Percentiles rank a stretch among this genome's conserved stretches.
phyloP scores from a whole-genome alignment of 306 rosid species.

The Corylus heterophylla region DNA sequence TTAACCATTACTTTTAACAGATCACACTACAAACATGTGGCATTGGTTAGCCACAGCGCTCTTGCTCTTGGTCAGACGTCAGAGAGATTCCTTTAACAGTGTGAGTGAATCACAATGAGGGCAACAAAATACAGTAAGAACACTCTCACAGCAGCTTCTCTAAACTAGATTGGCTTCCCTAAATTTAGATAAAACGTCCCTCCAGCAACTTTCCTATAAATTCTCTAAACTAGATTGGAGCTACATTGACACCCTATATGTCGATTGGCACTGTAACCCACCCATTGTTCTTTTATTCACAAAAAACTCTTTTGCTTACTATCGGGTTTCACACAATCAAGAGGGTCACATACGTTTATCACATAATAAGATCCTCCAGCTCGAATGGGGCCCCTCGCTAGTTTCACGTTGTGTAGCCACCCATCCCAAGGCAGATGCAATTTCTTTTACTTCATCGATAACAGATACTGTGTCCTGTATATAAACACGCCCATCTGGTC shows the following conservation, averaged over 20 bases:
- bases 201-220: too few species aligned
- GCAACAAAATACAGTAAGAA: not conserved
- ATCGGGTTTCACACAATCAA: conserved; percentile 14
- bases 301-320: not conserved
- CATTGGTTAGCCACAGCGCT: conserved; percentile 31
- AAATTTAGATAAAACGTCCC: too few species aligned
- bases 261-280: too few species aligned
- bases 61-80: conserved; percentile 18
- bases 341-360: conserved; percentile 62
- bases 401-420: conserved; percentile 46
- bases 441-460: conserved; percentile 56
- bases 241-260: too few species aligned
- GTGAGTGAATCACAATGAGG: not conserved
- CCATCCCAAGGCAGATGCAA: conserved; percentile 78
- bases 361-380: conserved; percentile 68
- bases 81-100: conserved; percentile 7
- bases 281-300: too few species aligned
- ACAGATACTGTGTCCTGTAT: conserved; percentile 64
- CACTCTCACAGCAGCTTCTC: too few species aligned
- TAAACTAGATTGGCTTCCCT: too few species aligned
- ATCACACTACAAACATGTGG: not conserved
- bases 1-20: too few species aligned
- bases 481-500: conserved; percentile 83
- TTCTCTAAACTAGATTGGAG: too few species aligned
- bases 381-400: conserved; percentile 88